Conservation (phyloP, 2,329 filamentous ascomycete genomes). For the Talaromyces sp. region DNA sequence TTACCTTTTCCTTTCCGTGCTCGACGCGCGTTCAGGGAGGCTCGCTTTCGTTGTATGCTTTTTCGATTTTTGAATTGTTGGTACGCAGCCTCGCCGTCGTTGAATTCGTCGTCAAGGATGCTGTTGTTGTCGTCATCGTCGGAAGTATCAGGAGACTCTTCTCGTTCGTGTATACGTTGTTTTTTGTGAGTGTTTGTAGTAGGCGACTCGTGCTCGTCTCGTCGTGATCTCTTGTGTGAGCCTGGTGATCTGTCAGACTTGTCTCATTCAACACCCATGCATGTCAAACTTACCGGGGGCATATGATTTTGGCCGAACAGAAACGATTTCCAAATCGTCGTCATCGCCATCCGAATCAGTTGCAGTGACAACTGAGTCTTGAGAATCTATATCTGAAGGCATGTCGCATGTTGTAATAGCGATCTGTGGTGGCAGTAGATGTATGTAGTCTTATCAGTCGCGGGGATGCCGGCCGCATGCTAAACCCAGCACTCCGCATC, state of each 20-base stretch:
- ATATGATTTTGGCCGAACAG: constrained; percentile 13
- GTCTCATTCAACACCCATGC: background rate
- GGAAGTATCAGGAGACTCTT: constrained; percentile 17
- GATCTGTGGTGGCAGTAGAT: background rate
- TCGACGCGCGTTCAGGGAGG: constrained; percentile 45
- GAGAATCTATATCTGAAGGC: constrained; percentile 19
- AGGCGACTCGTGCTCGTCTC: background rate
- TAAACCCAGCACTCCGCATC: constrained; percentile 17
- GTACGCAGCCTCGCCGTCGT: constrained; percentile 48
- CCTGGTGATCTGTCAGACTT: background rate
- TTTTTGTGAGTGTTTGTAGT: background rate
- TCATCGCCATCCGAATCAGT: constrained; percentile 32
- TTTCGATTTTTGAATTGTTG: constrained; percentile 60
- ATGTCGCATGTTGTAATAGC: background rate
- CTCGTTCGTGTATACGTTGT: background rate
- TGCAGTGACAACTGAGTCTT: constrained; percentile 23
- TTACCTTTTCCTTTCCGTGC: constrained; percentile 11
- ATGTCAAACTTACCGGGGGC: background rate
- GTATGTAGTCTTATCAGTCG: constrained; percentile 1
- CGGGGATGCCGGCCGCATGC: background rate
- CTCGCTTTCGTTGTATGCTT: constrained; percentile 49
- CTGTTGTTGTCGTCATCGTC: no score
- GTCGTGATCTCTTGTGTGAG: constrained; percentile 7
- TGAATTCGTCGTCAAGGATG: constrained; percentile 31
- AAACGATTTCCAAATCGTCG: constrained; percentile 42